Percentiles rank a stretch among this genome's conserved stretches.
These are phyloP conservation scores for Detonula confervacea DNA, from an alignment of 352 stramenopile genomes.

Conservation along the genomic window DNA sequence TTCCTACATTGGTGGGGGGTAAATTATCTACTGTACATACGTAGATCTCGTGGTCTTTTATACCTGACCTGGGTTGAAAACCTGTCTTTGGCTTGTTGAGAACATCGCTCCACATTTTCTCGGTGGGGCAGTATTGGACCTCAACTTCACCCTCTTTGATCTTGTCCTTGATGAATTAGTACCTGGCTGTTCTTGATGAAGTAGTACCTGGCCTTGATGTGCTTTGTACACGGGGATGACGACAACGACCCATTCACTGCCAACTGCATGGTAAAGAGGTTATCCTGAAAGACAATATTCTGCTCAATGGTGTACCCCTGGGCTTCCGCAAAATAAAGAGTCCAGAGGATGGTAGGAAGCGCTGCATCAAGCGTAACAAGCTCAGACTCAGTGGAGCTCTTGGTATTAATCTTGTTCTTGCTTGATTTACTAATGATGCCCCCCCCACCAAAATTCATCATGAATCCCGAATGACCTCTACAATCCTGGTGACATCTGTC, in stretches of 20 bases:
- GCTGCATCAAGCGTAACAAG: slow-evolving; percentile 18
- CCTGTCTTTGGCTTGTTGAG: slow-evolving; percentile 1
- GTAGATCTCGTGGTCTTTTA: neutral
- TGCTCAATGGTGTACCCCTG: slow-evolving; percentile 28
- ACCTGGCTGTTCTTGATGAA: slow-evolving; percentile 43
- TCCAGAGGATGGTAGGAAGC: slow-evolving; percentile 9
- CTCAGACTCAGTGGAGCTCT: slow-evolving; percentile 38
- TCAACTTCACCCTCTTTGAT: slow-evolving; percentile 36
- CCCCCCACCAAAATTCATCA: slow-evolving; percentile 50
- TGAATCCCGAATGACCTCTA: slow-evolving; percentile 50
- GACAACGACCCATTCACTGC: slow-evolving; percentile 34
- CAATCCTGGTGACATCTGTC: slow-evolving; percentile 48
- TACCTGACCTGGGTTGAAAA: neutral
- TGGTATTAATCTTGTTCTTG: slow-evolving; percentile 41
- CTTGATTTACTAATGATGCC: slow-evolving; percentile 5
- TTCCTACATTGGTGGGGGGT: neutral
- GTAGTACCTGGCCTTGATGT: slow-evolving; percentile 49
- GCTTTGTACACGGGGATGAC: slow-evolving; percentile 25
- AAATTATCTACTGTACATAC: neutral
- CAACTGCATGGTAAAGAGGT: slow-evolving; percentile 19
- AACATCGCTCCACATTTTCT: slow-evolving; percentile 39
- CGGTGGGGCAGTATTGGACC: slow-evolving; percentile 35
- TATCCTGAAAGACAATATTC: slow-evolving; percentile 36
- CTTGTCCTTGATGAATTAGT: slow-evolving; percentile 47
- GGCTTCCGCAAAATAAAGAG: slow-evolving; percentile 31